Evolutionary conservation across 306 rosid species (phyloP).

Genomic region (Sicyos edulis): DNA sequence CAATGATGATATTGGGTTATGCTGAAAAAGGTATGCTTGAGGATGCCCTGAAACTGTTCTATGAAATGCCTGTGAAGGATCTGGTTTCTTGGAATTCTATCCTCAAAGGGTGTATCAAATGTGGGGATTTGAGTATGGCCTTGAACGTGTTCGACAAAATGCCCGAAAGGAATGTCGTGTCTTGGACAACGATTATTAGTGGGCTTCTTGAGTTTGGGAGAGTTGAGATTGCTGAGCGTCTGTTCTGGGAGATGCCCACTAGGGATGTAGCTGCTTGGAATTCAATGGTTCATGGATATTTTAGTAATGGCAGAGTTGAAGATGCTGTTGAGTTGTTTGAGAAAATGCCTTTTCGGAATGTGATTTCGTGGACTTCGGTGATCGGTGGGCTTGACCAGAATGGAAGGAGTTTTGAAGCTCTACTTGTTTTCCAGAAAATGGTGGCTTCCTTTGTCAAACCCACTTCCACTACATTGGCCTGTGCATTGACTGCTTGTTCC

Average conservation of each 20-base stretch:
- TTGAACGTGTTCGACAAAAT: constrained; percentile 50
- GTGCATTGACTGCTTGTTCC: constrained; percentile 64
- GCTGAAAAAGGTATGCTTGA: constrained; percentile 30
- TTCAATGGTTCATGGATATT: constrained; percentile 71
- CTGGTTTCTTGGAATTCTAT: constrained; percentile 63
- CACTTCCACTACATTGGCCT: constrained; percentile 48
- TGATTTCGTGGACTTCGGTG: constrained; percentile 73
- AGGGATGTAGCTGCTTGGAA: constrained; percentile 74
- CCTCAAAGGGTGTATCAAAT: constrained; percentile 53
- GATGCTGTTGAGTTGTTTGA: constrained; percentile 53
- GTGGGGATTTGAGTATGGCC: constrained; percentile 52
- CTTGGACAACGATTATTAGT: constrained; percentile 66
- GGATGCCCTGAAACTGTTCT: constrained; percentile 57
- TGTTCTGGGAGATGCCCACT: constrained; percentile 54
- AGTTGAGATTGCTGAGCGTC: constrained; percentile 46
- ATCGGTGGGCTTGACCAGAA: constrained; percentile 65
- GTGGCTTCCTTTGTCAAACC: constrained; percentile 31
- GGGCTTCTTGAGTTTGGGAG: constrained; percentile 53
- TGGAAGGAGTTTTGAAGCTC: constrained; percentile 56
- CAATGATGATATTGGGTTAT: constrained; percentile 44
- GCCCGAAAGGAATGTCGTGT: constrained; percentile 49
- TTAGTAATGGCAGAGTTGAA: constrained; percentile 48
- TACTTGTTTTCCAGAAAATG: constrained; percentile 51
- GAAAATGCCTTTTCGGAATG: constrained; percentile 50
- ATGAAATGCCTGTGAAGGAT: constrained; percentile 51